Evolutionary conservation across 352 stramenopile genomes (phyloP).

Genomic region (Globisporangium canariense): DNA sequence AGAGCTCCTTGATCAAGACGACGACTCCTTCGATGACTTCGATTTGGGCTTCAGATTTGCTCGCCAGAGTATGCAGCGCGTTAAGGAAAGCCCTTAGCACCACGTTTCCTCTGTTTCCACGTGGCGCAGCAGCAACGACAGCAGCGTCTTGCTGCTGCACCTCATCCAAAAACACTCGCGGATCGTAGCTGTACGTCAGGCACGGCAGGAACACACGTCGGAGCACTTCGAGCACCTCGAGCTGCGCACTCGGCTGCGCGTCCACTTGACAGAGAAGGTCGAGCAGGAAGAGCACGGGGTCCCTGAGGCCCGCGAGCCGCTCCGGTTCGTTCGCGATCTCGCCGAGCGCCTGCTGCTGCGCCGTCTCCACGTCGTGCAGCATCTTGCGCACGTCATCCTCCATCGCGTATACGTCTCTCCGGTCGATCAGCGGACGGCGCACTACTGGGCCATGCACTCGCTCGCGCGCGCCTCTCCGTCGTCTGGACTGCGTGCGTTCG

Average conservation of each 20-base stretch:
- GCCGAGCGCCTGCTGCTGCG: slow-evolving; percentile 33
- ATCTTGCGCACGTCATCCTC: slow-evolving; percentile 27
- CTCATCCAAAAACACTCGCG: slow-evolving; percentile 29
- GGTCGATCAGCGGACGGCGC: not conserved
- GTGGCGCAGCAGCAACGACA: not conserved
- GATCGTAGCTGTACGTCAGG: slow-evolving; percentile 36
- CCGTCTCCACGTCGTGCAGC: slow-evolving; percentile 35
- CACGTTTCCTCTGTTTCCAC: slow-evolving; percentile 27
- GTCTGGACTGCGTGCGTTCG: not conserved
- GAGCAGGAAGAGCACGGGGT: slow-evolving; percentile 44
- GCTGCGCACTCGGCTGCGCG: slow-evolving; percentile 16
- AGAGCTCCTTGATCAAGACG: slow-evolving; percentile 43
- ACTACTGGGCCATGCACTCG: not conserved
- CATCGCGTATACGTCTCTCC: not conserved
- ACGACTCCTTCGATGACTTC: slow-evolving; percentile 37
- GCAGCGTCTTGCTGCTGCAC: not conserved
- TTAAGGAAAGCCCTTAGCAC: slow-evolving; percentile 53
- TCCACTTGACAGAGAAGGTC: slow-evolving; percentile 40
- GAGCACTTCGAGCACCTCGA: slow-evolving; percentile 37
- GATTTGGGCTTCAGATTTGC: slow-evolving; percentile 23
- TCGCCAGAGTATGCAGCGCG: slow-evolving; percentile 37
- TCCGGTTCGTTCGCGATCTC: slow-evolving; percentile 21
- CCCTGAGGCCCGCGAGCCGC: slow-evolving; percentile 33
- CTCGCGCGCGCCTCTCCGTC: not conserved
- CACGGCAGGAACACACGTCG: slow-evolving; percentile 37